Conservation (phyloP, 768 basidiomycete genomes). For the Astraeus odoratus region DNA sequence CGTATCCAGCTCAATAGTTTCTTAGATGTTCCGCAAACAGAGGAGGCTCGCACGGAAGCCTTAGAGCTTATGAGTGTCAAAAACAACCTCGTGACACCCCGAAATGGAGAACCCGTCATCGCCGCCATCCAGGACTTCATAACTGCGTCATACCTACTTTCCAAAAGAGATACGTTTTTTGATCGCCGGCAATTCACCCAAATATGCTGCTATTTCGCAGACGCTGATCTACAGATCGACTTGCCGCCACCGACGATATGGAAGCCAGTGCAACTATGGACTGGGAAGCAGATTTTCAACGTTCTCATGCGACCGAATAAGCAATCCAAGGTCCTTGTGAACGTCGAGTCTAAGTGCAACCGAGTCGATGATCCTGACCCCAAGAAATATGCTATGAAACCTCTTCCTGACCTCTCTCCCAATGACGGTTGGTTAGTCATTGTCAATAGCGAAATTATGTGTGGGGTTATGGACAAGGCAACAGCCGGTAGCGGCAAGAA, state of each 20-base stretch:
- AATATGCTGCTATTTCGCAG: slow-evolving; percentile 90
- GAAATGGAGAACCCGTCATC: slow-evolving; percentile 98
- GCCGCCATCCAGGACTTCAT: slow-evolving; percentile 99
- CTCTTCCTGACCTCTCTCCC: slow-evolving; percentile 80
- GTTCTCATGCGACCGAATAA: slow-evolving; percentile 94
- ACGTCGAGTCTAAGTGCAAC: slow-evolving; percentile 94
- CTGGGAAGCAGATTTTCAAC: slow-evolving; percentile 98
- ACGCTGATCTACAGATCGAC: slow-evolving; percentile 88
- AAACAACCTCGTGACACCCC: slow-evolving; percentile 93
- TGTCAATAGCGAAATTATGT: slow-evolving; percentile 98
- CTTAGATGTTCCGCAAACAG: slow-evolving; percentile 95
- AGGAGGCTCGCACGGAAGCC: slow-evolving; percentile 96
- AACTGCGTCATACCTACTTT: slow-evolving; percentile 94
- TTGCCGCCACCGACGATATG: slow-evolving; percentile 91
- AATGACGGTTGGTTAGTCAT: slow-evolving; percentile 98
- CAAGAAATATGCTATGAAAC: slow-evolving; percentile 57
- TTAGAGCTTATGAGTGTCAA: slow-evolving; percentile 96
- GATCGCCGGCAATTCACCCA: slow-evolving; percentile 94
- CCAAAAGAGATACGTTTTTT: slow-evolving; percentile 87
- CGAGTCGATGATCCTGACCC: slow-evolving; percentile 73
- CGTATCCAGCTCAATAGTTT: slow-evolving; percentile 5
- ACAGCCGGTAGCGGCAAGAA: slow-evolving; percentile 98
- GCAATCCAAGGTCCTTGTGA: slow-evolving; percentile 74
- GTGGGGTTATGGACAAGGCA: slow-evolving; percentile 97
- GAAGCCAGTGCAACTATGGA: slow-evolving; percentile 93